Conservation (phyloP, 208 protist genomes). For the Porcisia hertigi region DNA sequence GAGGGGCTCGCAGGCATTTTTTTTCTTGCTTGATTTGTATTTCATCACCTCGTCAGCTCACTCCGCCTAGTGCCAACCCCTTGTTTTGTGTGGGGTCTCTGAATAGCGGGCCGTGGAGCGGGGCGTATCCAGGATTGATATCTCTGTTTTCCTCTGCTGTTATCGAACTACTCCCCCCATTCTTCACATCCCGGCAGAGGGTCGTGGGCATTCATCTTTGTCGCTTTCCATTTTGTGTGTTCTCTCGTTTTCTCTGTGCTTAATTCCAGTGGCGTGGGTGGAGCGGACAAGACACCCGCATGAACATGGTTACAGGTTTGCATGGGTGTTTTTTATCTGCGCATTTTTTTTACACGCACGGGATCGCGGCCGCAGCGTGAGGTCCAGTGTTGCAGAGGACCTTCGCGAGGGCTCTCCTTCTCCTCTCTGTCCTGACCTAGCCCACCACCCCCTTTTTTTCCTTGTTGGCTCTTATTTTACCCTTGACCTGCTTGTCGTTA, state of each 20-base stretch:
- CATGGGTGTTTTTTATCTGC: not conserved
- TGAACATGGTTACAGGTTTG: not conserved
- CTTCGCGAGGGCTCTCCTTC: not conserved
- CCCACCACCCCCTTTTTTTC: not conserved
- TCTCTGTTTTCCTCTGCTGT: not conserved
- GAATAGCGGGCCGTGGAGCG: not conserved
- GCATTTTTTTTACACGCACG: not conserved
- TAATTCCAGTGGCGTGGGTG: not conserved
- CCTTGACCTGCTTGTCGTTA: no score
- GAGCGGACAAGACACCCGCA: no score
- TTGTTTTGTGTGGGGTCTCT: not conserved
- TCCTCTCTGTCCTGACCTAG: not conserved
- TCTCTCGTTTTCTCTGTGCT: not conserved
- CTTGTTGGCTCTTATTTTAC: no score
- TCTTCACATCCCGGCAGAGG: not conserved
- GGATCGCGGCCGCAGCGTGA: not conserved
- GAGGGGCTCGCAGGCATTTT: no score
- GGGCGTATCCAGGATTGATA: not conserved
- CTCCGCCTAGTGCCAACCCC: not conserved
- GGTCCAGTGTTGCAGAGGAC: not conserved
- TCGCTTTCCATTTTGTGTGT: not conserved
- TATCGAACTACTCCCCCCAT: not conserved
- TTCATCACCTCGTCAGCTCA: not conserved
- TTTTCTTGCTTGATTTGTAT: not conserved
- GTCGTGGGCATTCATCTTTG: not conserved